Evolutionary conservation across 2,329 filamentous ascomycete genomes (phyloP), one percentile per base, ranked within the genome.

Genomic region (Ophiostoma sp.): DNA sequence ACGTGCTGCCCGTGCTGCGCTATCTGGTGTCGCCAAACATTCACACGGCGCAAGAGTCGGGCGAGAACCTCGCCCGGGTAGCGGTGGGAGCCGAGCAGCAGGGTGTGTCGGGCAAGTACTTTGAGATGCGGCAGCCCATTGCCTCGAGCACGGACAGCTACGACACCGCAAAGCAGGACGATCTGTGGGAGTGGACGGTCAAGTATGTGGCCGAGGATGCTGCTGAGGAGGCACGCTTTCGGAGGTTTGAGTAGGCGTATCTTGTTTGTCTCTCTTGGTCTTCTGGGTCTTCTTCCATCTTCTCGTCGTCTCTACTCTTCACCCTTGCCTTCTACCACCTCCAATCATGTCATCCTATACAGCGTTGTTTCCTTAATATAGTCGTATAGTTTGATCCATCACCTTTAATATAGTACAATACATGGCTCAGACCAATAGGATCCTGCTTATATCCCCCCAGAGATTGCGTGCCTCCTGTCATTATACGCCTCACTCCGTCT

Each of bases 111-210:
- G 69, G 67, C 47, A 66, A 66, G 49, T 84, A 84, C 72, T 83
- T 77, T 74, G 79, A 84, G 72, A 79, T 76, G 0, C 70, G 65
- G 58, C 77, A 76, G 71, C 72, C 77, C 70, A 80, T 80, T 16
- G 73, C 74, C 69, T 79, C 77, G 8, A 82, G 81, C 70, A 73
- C 74, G 27, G 78, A 76, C 55, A 84, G 81, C 70, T 79, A 81
- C 69, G 76, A 79, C 65, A 74, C 77, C 73, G 71, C 67, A 38
- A 81, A 82, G 72, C 82, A 84, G 73, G 79, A 84, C 16, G 81
- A 83, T 70, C 70, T 83, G 44, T 83, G 80, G 80, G 67, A 74
- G 38, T 84, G 81, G 82, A 84, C 81, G 9, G 73, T 82, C 14
- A 74, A 76, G 42, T 74, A 72, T 69, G 67, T 78, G 44, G 74